These are phyloP conservation scores for Fusarium sp. DNA, from an alignment of 2,329 filamentous ascomycete species.

Conservation along the genomic window DNA sequence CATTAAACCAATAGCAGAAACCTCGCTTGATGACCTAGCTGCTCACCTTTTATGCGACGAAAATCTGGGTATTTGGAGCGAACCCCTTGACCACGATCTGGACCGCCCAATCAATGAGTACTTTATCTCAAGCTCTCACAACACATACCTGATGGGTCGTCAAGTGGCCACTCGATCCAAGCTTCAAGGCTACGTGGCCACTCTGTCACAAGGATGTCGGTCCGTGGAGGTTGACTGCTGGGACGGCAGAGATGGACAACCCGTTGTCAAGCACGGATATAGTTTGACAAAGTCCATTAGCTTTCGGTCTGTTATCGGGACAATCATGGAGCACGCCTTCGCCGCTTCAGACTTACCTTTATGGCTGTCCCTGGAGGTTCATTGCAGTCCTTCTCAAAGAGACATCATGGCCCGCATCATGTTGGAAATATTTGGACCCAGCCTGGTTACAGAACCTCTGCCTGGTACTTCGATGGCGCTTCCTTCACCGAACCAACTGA, in stretches of 20 bases:
- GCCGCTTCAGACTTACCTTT: conserved; percentile 16
- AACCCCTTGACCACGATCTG: accelerated
- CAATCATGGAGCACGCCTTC: conserved; percentile 14
- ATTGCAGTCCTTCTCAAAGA: conserved; percentile 8
- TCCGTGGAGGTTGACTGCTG: conserved; percentile 30
- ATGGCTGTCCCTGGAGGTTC: conserved; percentile 27
- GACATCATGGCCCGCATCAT: conserved; percentile 20
- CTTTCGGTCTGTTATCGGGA: conserved; percentile 9
- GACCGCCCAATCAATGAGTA: conserved; percentile 27
- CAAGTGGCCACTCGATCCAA: conserved; percentile 24
- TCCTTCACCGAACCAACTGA: conserved; percentile 7
- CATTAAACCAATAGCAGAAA: not conserved
- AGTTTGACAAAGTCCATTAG: conserved; percentile 25
- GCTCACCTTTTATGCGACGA: not conserved
- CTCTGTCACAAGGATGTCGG: conserved; percentile 17
- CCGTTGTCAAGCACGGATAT: conserved; percentile 31
- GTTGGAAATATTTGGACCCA: conserved; percentile 4
- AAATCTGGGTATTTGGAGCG: not conserved
- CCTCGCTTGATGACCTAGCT: accelerated
- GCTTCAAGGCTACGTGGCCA: conserved; percentile 14
- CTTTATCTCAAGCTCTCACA: conserved; percentile 32
- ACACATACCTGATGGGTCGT: conserved; percentile 28
- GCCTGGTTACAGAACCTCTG: not conserved
- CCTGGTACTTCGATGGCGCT: accelerated
- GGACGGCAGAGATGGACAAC: conserved; percentile 28